Evolutionary conservation across 495 filamentous ascomycete genomes (phyloP).

Genomic region (Apodospora peruviana): DNA sequence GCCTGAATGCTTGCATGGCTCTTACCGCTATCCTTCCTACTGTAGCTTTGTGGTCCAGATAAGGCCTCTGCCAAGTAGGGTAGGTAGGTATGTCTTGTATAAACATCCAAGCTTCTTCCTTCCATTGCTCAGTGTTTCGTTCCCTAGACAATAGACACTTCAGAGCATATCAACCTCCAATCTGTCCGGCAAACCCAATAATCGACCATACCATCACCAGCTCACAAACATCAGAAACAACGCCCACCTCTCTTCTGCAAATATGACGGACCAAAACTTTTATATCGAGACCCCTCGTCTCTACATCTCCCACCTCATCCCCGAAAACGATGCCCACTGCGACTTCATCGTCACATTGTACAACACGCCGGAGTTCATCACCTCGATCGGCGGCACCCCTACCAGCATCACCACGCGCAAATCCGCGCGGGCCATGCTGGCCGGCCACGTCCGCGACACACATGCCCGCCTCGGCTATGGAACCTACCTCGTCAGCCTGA

Average conservation of each 20-base stretch:
- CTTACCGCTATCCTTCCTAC: too few species aligned
- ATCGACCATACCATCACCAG: not conserved
- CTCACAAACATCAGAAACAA: too few species aligned
- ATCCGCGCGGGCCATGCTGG: slow-evolving; percentile 18
- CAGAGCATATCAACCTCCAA: too few species aligned
- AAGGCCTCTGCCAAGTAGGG: too few species aligned
- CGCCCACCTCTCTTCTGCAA: not conserved
- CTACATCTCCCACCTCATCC: slow-evolving; percentile 26
- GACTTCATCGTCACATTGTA: slow-evolving; percentile 32
- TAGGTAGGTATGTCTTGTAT: too few species aligned
- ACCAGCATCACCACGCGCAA: slow-evolving; percentile 19
- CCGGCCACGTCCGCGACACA: slow-evolving; percentile 14
- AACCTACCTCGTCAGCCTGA: slow-evolving; percentile 25
- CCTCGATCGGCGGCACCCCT: slow-evolving; percentile 14
- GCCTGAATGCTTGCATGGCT: too few species aligned
- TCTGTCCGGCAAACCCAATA: not conserved
- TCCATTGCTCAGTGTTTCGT: too few species aligned
- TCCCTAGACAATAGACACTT: too few species aligned
- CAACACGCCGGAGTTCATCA: slow-evolving; percentile 29
- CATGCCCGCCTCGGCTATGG: slow-evolving; percentile 27
- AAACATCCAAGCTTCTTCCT: too few species aligned
- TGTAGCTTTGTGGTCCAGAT: too few species aligned
- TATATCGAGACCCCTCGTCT: slow-evolving; percentile 29
- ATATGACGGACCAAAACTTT: slow-evolving; percentile 18
- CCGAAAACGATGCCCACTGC: slow-evolving; percentile 22